Base-by-base conservation (phyloP, 2,329 filamentous ascomycete species). In the Cladorrhinum sp. region DNA sequence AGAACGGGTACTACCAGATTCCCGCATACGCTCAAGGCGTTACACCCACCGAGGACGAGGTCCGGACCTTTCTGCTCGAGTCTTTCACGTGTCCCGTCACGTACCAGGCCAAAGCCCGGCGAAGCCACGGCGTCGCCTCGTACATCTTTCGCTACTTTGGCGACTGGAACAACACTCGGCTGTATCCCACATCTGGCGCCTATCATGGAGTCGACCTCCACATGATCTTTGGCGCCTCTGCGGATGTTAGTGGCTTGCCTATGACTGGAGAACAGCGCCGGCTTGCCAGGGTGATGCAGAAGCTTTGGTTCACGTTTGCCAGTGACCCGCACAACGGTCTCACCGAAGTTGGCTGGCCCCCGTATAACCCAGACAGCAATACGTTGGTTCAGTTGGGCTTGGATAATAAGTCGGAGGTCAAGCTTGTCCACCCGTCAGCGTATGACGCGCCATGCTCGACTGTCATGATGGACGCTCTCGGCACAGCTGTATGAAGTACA, bases 151-250 rank as follows among this genome's bases (percentile, higher is more conserved):
- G 79, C 28, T 83, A 80, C 66, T 73, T 78, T 55, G 80, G 74
- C 20, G 79, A 82, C 64, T 83, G 79, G 77, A 64, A 76, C 28
- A 82, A 81, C 60, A 76, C 77, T 1, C 72, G 77, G 0, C 69
- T 82, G 23, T 80, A 77, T 58, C 72, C 73, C 0, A 73, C 71
- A 4, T 80, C 77, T 46, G 78, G 78, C 3, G 78, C 79, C 0
- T 83, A 82, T 63, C 80, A 83, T 55, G 81, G 78, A 0, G 73
- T 74, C 1, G 79, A 81, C 30, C 56, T 81, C 56, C 75, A 79
- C 60, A 80, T 81, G 75, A 69, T 80, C 16, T 80, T 80, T 60
- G 77, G 78, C 1, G 75, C 71, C 1, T 75, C 74, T 0, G 70
- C 59, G 2, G 72, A 74, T 21, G 73, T 79, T 46, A 77, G 73